phyloP scores from a whole-genome alignment of 495 filamentous ascomycete genomes.

The Clohesyomyces aquaticus region DNA sequence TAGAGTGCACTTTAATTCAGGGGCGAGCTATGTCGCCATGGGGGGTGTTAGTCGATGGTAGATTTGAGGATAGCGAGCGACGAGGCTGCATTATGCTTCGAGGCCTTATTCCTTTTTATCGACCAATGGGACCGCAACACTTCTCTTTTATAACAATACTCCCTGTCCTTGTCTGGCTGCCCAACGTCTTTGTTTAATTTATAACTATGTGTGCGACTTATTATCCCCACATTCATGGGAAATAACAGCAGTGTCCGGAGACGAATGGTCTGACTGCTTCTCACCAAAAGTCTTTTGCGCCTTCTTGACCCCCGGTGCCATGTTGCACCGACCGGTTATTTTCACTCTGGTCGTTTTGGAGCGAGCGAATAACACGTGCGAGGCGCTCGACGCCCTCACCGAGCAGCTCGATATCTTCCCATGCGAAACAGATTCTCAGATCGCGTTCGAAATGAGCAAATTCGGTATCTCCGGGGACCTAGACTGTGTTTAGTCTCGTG shows the following conservation, averaged over 20 bases:
- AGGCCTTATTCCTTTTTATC: not conserved
- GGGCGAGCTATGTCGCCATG: slow-evolving; percentile 1
- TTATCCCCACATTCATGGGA: slow-evolving; percentile 3
- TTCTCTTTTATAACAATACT: not conserved
- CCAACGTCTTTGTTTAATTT: too few relatives aligned
- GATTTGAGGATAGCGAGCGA: slow-evolving; percentile 7
- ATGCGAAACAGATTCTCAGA: slow-evolving; percentile 71
- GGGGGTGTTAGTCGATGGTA: too few relatives aligned
- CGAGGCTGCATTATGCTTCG: slow-evolving; percentile 20
- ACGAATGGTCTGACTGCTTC: not conserved
- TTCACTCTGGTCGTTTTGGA: slow-evolving; percentile 38
- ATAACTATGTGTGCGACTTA: too few relatives aligned
- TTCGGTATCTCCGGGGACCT: slow-evolving; percentile 53
- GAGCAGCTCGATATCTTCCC: slow-evolving; percentile 71
- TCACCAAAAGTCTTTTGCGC: slow-evolving; percentile 36
- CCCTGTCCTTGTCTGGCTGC: too few relatives aligned
- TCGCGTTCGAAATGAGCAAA: slow-evolving; percentile 54
- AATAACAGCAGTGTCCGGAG: not conserved
- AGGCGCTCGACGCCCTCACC: slow-evolving; percentile 69
- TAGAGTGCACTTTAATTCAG: slow-evolving; percentile 23
- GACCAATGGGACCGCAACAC: not conserved
- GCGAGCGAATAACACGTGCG: slow-evolving; percentile 51
- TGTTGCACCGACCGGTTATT: slow-evolving; percentile 25
- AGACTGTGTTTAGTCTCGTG: slow-evolving; percentile 5
- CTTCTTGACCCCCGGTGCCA: slow-evolving; percentile 6